These are phyloP conservation scores for Lactarius quietus DNA, from an alignment of 768 basidiomycete genomes.

Conservation along the genomic window DNA sequence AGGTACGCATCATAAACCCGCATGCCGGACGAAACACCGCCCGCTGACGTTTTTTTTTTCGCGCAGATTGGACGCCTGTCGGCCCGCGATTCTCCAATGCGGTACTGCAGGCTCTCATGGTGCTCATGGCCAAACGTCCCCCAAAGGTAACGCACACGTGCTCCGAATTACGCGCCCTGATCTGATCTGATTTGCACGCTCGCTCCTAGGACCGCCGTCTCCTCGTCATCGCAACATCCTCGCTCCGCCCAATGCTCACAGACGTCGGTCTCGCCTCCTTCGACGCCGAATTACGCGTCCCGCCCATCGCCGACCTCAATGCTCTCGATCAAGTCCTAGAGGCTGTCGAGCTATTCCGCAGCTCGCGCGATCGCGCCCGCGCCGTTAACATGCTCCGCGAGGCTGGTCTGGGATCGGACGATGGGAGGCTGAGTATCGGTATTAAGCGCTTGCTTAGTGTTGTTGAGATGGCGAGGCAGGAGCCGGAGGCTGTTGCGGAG, in stretches of 20 bases:
- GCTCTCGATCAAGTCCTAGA: slow-evolving; percentile 74
- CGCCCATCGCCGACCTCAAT: slow-evolving; percentile 68
- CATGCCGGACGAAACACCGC: too few species aligned
- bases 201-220: slow-evolving; percentile 80
- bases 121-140: slow-evolving; percentile 82
- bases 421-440: slow-evolving; percentile 64
- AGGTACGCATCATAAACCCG: too few species aligned
- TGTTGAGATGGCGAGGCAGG: slow-evolving; percentile 96
- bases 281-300: slow-evolving; percentile 81
- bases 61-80: slow-evolving; percentile 90
- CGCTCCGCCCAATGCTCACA: slow-evolving; percentile 76
- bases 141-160: slow-evolving; percentile 70
- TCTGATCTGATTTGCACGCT: too few species aligned
- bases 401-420: slow-evolving; percentile 62
- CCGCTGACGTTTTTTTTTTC: slow-evolving; percentile 1
- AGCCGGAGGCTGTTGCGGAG: slow-evolving; percentile 77
- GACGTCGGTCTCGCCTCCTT: slow-evolving; percentile 89
- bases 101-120: slow-evolving; percentile 86
- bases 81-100: slow-evolving; percentile 96
- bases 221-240: slow-evolving; percentile 88
- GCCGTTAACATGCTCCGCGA: slow-evolving; percentile 66
- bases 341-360: slow-evolving; percentile 74
- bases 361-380: slow-evolving; percentile 48
- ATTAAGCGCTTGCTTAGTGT: slow-evolving; percentile 91
- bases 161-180: too few species aligned